These are phyloP conservation scores for Diaporthe citriasiana DNA, from an alignment of 2,329 filamentous ascomycete genomes.

Conservation along the genomic window DNA sequence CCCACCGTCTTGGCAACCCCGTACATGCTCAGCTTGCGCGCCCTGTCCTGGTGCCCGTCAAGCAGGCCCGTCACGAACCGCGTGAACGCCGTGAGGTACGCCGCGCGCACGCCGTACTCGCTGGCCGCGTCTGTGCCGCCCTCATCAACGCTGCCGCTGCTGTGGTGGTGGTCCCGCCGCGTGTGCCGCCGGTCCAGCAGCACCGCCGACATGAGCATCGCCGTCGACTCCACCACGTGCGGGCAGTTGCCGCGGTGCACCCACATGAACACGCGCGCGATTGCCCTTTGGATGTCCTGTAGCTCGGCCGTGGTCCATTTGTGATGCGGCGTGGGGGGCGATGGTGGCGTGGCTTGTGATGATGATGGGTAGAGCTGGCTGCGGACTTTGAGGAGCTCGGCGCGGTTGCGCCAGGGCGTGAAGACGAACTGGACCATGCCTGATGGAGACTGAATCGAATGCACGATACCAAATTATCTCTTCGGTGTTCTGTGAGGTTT, in stretches of 20 bases:
- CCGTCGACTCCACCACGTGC: conserved; percentile 84
- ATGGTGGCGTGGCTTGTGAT: conserved; percentile 30
- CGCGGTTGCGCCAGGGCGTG: conserved; percentile 78
- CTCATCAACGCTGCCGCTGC: neutral
- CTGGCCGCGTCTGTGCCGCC: conserved; percentile 45
- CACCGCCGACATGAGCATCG: conserved; percentile 77
- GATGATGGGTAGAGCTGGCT: conserved; percentile 70
- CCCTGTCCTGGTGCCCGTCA: conserved; percentile 79
- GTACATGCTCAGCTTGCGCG: conserved; percentile 80
- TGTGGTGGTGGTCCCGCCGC: neutral
- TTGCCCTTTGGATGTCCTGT: conserved; percentile 56
- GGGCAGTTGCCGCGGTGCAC: conserved; percentile 81
- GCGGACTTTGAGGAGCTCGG: conserved; percentile 76
- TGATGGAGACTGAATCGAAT: conserved; percentile 40
- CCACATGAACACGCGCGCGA: conserved; percentile 75
- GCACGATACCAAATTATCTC: neutral
- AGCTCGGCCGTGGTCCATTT: conserved; percentile 34
- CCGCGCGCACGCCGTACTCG: conserved; percentile 73
- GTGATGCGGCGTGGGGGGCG: conserved; percentile 24
- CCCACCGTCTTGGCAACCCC: conserved; percentile 76
- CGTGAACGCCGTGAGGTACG: conserved; percentile 82
- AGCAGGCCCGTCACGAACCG: conserved; percentile 86
- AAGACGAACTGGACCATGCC: conserved; percentile 79
- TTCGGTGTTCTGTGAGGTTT: neutral
- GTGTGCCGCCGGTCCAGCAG: conserved; percentile 69